Percentiles rank a stretch among this genome's conserved stretches.
Evolutionary conservation across 2,329 filamentous ascomycete genomes (phyloP).

Genomic region (Thyridium curvatum): DNA sequence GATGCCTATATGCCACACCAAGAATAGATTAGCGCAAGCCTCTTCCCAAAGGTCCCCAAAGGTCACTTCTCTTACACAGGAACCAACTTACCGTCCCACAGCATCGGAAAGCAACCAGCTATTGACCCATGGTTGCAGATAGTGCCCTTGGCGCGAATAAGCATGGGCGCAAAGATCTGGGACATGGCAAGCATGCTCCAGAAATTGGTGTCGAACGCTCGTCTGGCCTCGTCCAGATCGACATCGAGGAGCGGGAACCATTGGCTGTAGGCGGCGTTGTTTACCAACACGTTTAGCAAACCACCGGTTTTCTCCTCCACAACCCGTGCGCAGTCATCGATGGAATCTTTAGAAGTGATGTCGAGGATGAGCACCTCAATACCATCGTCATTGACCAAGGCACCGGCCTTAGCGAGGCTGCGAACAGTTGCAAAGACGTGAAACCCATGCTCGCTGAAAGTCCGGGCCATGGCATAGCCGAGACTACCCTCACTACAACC

Average conservation of each 20-base stretch:
- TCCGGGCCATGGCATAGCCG: slow-evolving; percentile 28
- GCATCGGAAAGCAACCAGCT: no score
- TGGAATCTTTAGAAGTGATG: slow-evolving; percentile 26
- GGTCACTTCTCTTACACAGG: no score
- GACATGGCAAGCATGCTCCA: slow-evolving; percentile 30
- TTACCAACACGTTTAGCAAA: slow-evolving; percentile 34
- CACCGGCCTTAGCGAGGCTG: slow-evolving; percentile 16
- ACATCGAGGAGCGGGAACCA: slow-evolving; percentile 24
- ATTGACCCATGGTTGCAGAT: no score
- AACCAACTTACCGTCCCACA: no score
- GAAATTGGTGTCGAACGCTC: slow-evolving; percentile 29
- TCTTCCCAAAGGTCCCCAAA: no score
- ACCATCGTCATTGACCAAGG: slow-evolving; percentile 20
- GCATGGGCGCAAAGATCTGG: slow-evolving; percentile 28
- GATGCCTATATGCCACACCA: no score
- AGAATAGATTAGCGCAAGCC: no score
- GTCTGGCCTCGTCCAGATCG: slow-evolving; percentile 17
- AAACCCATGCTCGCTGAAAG: no score
- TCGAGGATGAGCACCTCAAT: slow-evolving; percentile 33
- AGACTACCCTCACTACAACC: no score
- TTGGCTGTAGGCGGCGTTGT: slow-evolving; percentile 31
- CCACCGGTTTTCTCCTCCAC: slow-evolving; percentile 26
- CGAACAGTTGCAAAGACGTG: no score
- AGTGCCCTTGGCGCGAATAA: no score
- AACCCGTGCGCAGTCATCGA: slow-evolving; percentile 19